Conservation (phyloP, 2,329 filamentous ascomycete genomes). For the Graphilbum fragrans region DNA sequence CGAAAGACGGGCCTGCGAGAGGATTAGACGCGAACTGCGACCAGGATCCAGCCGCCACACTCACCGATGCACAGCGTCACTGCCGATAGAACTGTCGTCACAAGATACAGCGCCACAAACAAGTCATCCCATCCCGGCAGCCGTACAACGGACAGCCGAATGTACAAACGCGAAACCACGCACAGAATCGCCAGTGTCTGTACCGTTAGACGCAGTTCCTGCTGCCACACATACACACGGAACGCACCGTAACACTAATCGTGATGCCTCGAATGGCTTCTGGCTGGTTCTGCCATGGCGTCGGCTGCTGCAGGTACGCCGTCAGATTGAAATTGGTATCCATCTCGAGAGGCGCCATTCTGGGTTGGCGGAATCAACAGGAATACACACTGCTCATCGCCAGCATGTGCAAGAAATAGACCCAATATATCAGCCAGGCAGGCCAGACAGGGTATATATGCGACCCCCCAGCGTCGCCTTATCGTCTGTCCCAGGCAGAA, state of each 20-base stretch:
- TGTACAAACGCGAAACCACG: slow-evolving; percentile 6
- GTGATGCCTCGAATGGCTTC: slow-evolving; percentile 2
- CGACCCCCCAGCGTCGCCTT: too few relatives aligned
- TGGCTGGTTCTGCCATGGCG: slow-evolving; percentile 6
- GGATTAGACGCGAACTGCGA: too few relatives aligned
- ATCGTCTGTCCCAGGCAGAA: too few relatives aligned
- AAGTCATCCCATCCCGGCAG: slow-evolving; percentile 8
- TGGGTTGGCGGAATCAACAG: too few relatives aligned
- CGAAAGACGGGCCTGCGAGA: slow-evolving; percentile 3
- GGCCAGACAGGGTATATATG: too few relatives aligned
- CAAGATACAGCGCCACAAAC: slow-evolving; percentile 6
- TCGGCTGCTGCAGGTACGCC: not conserved
- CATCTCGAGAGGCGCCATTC: too few relatives aligned
- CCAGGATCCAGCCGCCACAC: too few relatives aligned
- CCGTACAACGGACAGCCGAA: slow-evolving; percentile 1
- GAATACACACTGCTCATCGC: too few relatives aligned
- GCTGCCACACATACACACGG: not conserved
- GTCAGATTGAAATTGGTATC: not conserved
- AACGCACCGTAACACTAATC: slow-evolving; percentile 2
- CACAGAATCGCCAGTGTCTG: slow-evolving; percentile 1
- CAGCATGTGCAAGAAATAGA: too few relatives aligned
- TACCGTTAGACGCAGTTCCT: not conserved
- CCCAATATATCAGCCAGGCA: too few relatives aligned
- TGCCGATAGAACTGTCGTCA: slow-evolving; percentile 1
- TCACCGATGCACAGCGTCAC: too few relatives aligned